A percentile compares a stretch with the other conserved stretches of the same genome.
Evolutionary conservation across 1,284 basidiomycete species (phyloP).

Genomic region (Fomitiporia mediterranea): DNA sequence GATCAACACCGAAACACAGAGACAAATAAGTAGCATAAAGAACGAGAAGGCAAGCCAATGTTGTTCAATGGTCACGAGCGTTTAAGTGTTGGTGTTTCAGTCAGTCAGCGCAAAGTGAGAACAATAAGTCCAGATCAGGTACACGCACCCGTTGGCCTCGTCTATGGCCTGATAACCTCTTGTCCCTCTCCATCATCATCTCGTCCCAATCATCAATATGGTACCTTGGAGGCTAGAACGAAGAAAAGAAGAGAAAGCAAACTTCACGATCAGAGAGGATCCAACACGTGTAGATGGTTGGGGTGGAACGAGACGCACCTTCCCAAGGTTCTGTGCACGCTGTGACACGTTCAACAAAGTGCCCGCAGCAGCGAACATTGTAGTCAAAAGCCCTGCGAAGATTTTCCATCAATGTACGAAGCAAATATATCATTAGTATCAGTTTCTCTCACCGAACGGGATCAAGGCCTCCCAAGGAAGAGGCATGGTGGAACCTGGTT

Average conservation of each 20-base stretch:
- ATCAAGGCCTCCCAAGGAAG: slow-evolving; percentile 94
- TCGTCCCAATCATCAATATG: slow-evolving; percentile 85
- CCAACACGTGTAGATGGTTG: not conserved
- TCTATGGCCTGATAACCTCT: slow-evolving; percentile 79
- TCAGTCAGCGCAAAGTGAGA: too few relatives aligned
- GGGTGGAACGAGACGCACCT: slow-evolving; percentile 47
- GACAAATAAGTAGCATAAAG: not conserved
- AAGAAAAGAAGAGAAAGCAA: not conserved
- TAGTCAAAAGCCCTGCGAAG: slow-evolving; percentile 70
- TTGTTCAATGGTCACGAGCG: too few relatives aligned
- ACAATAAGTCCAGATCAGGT: too few relatives aligned
- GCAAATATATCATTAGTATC: not conserved
- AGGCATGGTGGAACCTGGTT: slow-evolving; percentile 72
- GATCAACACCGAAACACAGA: slow-evolving; percentile 14
- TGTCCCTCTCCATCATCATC: slow-evolving; percentile 93
- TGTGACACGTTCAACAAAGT: slow-evolving; percentile 78
- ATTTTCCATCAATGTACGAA: not conserved
- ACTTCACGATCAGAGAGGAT: not conserved
- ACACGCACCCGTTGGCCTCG: slow-evolving; percentile 78
- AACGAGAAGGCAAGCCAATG: not conserved
- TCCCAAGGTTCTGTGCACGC: slow-evolving; percentile 80
- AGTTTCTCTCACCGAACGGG: slow-evolving; percentile 68
- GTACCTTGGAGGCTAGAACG: slow-evolving; percentile 72
- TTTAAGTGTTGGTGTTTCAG: too few relatives aligned
- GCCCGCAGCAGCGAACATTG: slow-evolving; percentile 85